Evolutionary conservation across 2,329 filamentous ascomycete genomes (phyloP).

Genomic region (Diatrype stigma): DNA sequence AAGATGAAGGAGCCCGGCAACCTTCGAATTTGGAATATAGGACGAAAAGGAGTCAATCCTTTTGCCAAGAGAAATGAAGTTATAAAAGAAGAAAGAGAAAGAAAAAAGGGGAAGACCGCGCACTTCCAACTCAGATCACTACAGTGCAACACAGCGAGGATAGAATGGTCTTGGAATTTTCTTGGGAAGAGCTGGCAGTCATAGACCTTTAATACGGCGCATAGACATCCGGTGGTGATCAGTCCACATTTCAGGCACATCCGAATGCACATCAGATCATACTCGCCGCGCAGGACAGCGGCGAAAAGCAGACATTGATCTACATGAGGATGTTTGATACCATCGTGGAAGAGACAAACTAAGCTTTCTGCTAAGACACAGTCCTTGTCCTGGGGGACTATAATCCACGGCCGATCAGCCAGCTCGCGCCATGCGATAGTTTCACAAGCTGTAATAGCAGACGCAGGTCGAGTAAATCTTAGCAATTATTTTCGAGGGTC

Average conservation of each 20-base stretch:
- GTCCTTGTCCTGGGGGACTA: neutral
- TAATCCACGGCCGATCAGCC: neutral
- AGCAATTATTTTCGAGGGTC: neutral
- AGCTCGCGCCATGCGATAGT: neutral
- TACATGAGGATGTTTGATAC: neutral
- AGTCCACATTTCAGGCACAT: too few species aligned
- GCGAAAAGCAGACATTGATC: neutral
- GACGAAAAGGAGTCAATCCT: constrained; percentile 19
- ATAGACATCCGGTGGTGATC: neutral
- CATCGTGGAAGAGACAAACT: neutral
- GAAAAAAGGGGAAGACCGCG: constrained; percentile 14
- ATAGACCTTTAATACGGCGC: neutral
- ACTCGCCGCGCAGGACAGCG: too few species aligned
- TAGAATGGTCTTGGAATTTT: constrained; percentile 4
- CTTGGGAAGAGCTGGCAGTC: neutral
- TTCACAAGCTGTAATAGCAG: neutral
- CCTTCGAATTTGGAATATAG: constrained; percentile 22
- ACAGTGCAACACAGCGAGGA: constrained; percentile 8
- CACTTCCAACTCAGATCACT: constrained; percentile 19
- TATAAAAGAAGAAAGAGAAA: constrained; percentile 16
- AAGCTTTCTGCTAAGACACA: neutral
- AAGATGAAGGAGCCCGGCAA: constrained; percentile 36
- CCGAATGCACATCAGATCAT: too few species aligned
- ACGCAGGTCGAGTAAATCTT: neutral
- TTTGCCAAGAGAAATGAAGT: constrained; percentile 19